Conservation (phyloP, 192 early-diverging fungal genomes). For the Rhizophagus prolifer region DNA sequence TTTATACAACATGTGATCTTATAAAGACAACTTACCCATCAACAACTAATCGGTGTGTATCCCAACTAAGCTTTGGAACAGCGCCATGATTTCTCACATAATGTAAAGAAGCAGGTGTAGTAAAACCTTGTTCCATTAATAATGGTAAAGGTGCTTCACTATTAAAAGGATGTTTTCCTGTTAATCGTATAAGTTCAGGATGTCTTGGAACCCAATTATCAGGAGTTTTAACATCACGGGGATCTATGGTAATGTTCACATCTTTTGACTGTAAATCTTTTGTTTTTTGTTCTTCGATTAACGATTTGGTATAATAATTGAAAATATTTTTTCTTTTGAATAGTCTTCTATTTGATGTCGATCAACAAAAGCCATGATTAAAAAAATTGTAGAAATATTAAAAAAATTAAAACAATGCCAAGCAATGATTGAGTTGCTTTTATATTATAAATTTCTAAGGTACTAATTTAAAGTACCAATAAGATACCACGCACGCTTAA, state of each 20-base stretch:
- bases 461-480: too few relatives aligned
- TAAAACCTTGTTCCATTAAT: constrained; percentile 46
- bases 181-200: constrained; percentile 48
- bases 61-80: constrained; percentile 54
- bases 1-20: too few relatives aligned
- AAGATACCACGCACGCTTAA: too few relatives aligned
- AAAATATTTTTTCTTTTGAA: neutral
- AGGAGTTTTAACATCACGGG: constrained; percentile 33
- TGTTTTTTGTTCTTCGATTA: neutral
- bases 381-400: too few relatives aligned
- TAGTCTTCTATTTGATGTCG: neutral
- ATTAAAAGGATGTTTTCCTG: constrained; percentile 64
- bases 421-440: too few relatives aligned
- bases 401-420: too few relatives aligned
- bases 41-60: constrained; percentile 42
- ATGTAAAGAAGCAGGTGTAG: constrained; percentile 59
- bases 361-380: too few relatives aligned
- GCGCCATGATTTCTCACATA: constrained; percentile 70
- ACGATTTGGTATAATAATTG: neutral
- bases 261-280: neutral
- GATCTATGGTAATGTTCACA: neutral
- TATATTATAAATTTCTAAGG: too few relatives aligned
- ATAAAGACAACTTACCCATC: constrained; percentile 46
- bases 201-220: constrained; percentile 51
- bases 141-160: constrained; percentile 47